These are phyloP conservation scores for Ceraceosorus bombacis DNA, from an alignment of 1,284 basidiomycete genomes.

Conservation along the genomic window DNA sequence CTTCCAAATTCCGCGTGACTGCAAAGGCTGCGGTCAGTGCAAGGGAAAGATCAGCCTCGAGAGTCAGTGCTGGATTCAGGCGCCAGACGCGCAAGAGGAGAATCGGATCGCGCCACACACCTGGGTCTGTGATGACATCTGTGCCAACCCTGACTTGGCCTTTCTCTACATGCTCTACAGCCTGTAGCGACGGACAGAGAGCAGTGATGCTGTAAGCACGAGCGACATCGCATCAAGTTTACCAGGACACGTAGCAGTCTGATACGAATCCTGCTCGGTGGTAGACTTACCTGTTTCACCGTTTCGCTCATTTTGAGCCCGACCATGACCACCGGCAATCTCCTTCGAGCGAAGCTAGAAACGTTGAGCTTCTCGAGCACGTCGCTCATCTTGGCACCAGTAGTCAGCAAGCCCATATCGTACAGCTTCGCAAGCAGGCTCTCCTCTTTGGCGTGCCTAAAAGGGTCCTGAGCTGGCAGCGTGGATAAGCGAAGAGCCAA, in stretches of 20 bases:
- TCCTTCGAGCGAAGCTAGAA: slow-evolving; percentile 80
- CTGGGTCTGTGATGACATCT: slow-evolving; percentile 86
- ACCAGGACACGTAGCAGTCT: too few relatives aligned
- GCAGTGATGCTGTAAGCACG: neutral
- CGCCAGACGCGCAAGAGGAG: too few relatives aligned
- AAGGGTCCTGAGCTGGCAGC: slow-evolving; percentile 82
- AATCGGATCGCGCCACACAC: too few relatives aligned
- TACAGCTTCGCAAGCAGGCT: slow-evolving; percentile 89
- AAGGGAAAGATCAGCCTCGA: too few relatives aligned
- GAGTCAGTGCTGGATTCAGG: too few relatives aligned
- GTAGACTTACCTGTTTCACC: slow-evolving; percentile 71
- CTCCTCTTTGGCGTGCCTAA: slow-evolving; percentile 73
- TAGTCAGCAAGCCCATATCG: slow-evolving; percentile 82
- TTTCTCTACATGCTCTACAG: slow-evolving; percentile 93
- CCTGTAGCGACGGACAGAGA: slow-evolving; percentile 53
- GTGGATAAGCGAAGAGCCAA: slow-evolving; percentile 80
- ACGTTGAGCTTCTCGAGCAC: slow-evolving; percentile 78
- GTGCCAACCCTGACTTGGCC: slow-evolving; percentile 96
- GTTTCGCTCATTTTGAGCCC: slow-evolving; percentile 86
- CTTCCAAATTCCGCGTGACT: slow-evolving; percentile 89
- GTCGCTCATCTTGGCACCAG: slow-evolving; percentile 53
- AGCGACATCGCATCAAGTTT: too few relatives aligned
- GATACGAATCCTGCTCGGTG: too few relatives aligned
- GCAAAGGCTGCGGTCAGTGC: slow-evolving; percentile 61
- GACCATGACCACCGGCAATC: slow-evolving; percentile 87